Conservation (phyloP, 2,329 filamentous ascomycete genomes). For the Didymellaceae sp. region DNA sequence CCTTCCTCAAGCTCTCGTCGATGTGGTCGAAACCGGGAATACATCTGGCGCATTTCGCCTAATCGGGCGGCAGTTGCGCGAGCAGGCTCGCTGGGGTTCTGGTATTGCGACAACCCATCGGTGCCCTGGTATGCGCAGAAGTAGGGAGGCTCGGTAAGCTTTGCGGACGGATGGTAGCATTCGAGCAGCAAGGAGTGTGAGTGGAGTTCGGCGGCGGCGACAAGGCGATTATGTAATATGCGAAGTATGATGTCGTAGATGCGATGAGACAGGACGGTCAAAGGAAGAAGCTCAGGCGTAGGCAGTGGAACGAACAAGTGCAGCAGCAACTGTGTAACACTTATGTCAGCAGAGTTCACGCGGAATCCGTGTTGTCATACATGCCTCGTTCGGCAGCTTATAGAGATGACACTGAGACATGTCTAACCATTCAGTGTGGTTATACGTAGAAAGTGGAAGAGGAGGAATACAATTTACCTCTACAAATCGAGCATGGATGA, state of each 20-base stretch:
- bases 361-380: background rate
- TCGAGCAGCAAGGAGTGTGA: slow-evolving; percentile 76
- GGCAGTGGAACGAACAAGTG: slow-evolving; percentile 51
- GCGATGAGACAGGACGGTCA: slow-evolving; percentile 66
- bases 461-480: background rate
- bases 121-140: slow-evolving; percentile 73
- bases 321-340: slow-evolving; percentile 48
- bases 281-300: slow-evolving; percentile 56
- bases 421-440: background rate
- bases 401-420: slow-evolving; percentile 44
- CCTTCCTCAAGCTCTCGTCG: slow-evolving; percentile 59
- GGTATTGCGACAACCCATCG: slow-evolving; percentile 60
- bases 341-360: slow-evolving; percentile 22
- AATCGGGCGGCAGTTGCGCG: slow-evolving; percentile 44
- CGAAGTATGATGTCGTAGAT: slow-evolving; percentile 69
- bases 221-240: slow-evolving; percentile 69
- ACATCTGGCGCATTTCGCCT: slow-evolving; percentile 63
- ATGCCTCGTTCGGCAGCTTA: slow-evolving; percentile 49
- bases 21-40: slow-evolving; percentile 73
- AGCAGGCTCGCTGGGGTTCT: slow-evolving; percentile 41
- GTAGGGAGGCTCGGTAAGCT: slow-evolving; percentile 71
- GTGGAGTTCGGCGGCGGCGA: slow-evolving; percentile 63
- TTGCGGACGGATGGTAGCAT: slow-evolving; percentile 76
- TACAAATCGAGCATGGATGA: slow-evolving; percentile 14
- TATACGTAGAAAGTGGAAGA: background rate